phyloP scores from a whole-genome alignment of 139 green algal species.

The Chlamydomonas applanata region DNA sequence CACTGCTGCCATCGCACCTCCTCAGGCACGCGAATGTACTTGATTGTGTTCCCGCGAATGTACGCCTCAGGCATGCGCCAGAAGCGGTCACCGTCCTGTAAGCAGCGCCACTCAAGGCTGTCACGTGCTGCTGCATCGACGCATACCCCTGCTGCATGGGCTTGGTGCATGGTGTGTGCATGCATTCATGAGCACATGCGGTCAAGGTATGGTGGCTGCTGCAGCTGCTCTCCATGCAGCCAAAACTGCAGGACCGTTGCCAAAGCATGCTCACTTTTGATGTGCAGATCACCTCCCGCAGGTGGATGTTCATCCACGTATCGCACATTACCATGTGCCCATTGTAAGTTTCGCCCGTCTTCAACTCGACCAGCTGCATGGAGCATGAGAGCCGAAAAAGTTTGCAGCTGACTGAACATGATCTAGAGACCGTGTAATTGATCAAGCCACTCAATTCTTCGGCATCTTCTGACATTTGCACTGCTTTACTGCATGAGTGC shows the following conservation, averaged over 20 bases:
- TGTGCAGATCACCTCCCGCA: constrained; percentile 97
- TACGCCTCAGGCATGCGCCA: constrained; percentile 94
- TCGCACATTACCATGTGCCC: constrained; percentile 94
- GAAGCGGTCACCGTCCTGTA: constrained; percentile 93
- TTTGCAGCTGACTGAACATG: neutral
- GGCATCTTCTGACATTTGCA: too few relatives aligned
- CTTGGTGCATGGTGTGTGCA: neutral
- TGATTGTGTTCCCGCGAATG: constrained; percentile 97
- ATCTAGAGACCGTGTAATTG: too few relatives aligned
- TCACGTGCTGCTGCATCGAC: neutral
- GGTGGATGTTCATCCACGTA: constrained; percentile 99
- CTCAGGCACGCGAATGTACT: constrained; percentile 96
- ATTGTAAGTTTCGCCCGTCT: constrained; percentile 99
- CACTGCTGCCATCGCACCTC: too few relatives aligned
- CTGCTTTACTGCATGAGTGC: too few relatives aligned
- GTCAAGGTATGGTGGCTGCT: neutral
- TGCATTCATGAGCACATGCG: neutral
- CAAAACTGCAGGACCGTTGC: neutral
- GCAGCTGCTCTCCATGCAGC: too few relatives aligned
- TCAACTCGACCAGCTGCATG: constrained; percentile 93
- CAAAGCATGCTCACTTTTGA: constrained; percentile 64
- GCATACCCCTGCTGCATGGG: neutral
- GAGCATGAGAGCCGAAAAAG: neutral
- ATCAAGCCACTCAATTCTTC: too few relatives aligned
- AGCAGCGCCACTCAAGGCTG: neutral